Base-by-base conservation (phyloP, 2,329 filamentous ascomycete genomes). In the Fonsecaea nubica region DNA sequence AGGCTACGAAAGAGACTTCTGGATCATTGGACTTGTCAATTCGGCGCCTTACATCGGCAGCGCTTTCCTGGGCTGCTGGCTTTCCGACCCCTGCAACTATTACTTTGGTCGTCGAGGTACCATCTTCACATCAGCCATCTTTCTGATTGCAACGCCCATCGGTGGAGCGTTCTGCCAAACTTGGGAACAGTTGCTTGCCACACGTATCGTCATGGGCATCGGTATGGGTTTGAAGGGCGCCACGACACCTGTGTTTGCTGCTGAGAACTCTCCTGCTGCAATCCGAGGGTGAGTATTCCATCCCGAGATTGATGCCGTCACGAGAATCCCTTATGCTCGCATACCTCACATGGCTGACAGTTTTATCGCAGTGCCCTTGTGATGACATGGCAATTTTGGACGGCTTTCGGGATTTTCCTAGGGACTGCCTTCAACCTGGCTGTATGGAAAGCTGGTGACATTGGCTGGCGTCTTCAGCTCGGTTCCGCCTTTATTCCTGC, bases 401-500 rank as follows among this genome's bases (percentile, higher is more conserved):
- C 69, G 1, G 66, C 66, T 35, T 68, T 65, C 30, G 75, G 75
- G 8, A 76, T 74, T 13, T 71, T 76, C n/a, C 35, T 75, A 15
- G 87, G 87, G 15, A 90, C 85, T 74, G 83, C 82, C 6, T 86
- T 83, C 55, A 87, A 89, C 72, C 78, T 90, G 33, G 86, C 85
- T 7, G 88, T 90, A 74, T 89, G 85, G 74, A 77, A 84, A 61
- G 86, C 80, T 0, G 85, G 86, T 18, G 73, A 73, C 3, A 84
- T 88, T 40, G 80, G 85, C 5, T 91, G 89, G 89, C 80, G 89
- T 40, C 77, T 90, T 30, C 87, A 89, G 72, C 77, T 90, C 3
- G 87, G 83, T 10, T 88, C 87, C 1, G 87, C 89, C 2, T 87
- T 90, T 58, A 85, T 90, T 33, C 88, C 88, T 1, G 87, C 88